phyloP scores from a whole-genome alignment of 2,329 filamentous ascomycete species.

The Venturia effusa region DNA sequence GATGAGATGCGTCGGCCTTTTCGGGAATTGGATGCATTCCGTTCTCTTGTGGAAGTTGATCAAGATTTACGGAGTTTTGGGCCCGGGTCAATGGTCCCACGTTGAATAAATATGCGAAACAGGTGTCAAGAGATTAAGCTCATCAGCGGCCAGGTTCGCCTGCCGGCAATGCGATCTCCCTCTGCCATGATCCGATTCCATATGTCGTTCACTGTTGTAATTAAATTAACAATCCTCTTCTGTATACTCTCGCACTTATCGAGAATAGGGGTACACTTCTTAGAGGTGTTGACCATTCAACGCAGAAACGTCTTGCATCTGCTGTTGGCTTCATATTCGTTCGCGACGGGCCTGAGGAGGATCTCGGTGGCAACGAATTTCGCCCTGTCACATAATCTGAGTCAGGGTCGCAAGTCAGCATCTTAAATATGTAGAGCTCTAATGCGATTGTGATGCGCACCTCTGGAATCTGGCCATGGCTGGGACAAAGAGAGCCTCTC shows the following conservation, averaged over 20 bases:
- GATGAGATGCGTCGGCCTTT: too few species aligned
- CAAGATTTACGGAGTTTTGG: too few species aligned
- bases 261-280: neutral
- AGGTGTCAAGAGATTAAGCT: too few species aligned
- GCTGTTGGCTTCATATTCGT: neutral
- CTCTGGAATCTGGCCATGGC: neutral
- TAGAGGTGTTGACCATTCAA: neutral
- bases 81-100: too few species aligned
- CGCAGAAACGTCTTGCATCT: neutral
- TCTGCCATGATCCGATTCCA: constrained; percentile 1
- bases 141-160: too few species aligned
- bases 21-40: too few species aligned
- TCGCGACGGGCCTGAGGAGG: neutral
- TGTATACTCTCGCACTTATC: neutral
- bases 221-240: neutral
- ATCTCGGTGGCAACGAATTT: neutral
- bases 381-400: neutral
- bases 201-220: neutral
- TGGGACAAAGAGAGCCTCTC: neutral
- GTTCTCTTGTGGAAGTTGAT: too few species aligned
- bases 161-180: neutral
- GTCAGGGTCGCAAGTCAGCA: neutral
- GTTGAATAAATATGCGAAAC: too few species aligned
- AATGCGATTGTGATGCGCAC: neutral
- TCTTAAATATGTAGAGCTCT: neutral